phyloP scores from a whole-genome alignment of 1,139 yeast genomes.

The Blastobotrys petasosporus region DNA sequence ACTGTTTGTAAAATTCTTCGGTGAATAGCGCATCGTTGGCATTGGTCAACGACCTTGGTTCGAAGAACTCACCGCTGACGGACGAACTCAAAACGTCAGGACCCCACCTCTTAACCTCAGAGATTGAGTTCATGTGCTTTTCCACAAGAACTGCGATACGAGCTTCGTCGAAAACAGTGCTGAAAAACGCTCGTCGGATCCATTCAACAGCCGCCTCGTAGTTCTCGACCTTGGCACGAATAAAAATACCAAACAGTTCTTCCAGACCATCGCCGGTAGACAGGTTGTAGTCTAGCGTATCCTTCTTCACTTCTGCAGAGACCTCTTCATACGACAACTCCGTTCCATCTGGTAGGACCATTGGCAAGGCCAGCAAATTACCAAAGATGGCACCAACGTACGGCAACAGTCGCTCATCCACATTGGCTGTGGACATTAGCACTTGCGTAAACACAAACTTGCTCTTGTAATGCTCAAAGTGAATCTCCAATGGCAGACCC shows the following conservation, averaged over 20 bases:
- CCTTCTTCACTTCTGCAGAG: slow-evolving; percentile 63
- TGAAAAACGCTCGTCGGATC: slow-evolving; percentile 60
- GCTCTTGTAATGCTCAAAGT: slow-evolving; percentile 74
- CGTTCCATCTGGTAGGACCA: slow-evolving; percentile 56
- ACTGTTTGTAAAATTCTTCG: slow-evolving; percentile 51
- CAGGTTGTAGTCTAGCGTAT: slow-evolving; percentile 44
- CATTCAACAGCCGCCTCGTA: slow-evolving; percentile 69
- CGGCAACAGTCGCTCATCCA: slow-evolving; percentile 55
- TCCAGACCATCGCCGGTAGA: slow-evolving; percentile 56
- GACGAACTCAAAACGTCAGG: slow-evolving; percentile 63
- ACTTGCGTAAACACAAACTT: slow-evolving; percentile 71
- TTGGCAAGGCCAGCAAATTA: slow-evolving; percentile 65
- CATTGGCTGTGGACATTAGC: slow-evolving; percentile 55
- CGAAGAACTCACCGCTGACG: slow-evolving; percentile 47
- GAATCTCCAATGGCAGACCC: slow-evolving; percentile 62
- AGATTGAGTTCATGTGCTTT: slow-evolving; percentile 64
- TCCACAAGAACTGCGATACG: slow-evolving; percentile 69
- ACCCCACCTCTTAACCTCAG: slow-evolving; percentile 80
- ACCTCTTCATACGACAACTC: slow-evolving; percentile 67
- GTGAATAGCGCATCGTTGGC: slow-evolving; percentile 61
- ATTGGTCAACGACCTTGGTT: slow-evolving; percentile 55
- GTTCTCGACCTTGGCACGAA: slow-evolving; percentile 57
- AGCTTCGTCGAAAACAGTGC: slow-evolving; percentile 63
- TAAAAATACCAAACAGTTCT: slow-evolving; percentile 56
- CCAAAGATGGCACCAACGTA: slow-evolving; percentile 58